Evolutionary conservation across 2,329 filamentous ascomycete genomes (phyloP).

Genomic region (Myriosclerotinia curreyana): DNA sequence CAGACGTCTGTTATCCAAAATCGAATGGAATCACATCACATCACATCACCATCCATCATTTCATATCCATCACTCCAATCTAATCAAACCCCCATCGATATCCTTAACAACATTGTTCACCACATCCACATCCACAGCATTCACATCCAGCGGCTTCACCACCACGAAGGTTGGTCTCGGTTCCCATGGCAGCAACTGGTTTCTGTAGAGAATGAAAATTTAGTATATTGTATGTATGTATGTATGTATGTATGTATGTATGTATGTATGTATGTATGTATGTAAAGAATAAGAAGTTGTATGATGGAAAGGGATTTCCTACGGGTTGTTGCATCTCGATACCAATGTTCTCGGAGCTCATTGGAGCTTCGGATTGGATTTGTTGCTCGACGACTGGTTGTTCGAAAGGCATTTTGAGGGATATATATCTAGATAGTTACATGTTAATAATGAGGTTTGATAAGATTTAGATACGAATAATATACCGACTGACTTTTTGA

Average conservation of each 20-base stretch:
- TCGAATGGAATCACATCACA: too few species aligned
- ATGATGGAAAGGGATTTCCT: constrained; percentile 17
- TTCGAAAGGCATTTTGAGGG: constrained; percentile 34
- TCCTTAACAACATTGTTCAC: constrained; percentile 25
- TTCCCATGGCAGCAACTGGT: constrained; percentile 23
- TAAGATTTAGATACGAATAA: not conserved
- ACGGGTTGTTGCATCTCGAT: constrained; percentile 35
- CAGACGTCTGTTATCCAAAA: constrained; percentile 9
- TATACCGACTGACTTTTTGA: constrained; percentile 5
- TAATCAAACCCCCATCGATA: too few species aligned
- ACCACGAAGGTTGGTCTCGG: constrained; percentile 25
- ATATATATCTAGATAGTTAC: not conserved
- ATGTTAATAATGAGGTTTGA: not conserved
- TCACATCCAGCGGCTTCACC: constrained; percentile 25
- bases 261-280: too few species aligned
- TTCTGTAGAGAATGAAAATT: constrained; percentile 24
- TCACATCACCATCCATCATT: not conserved
- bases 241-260: too few species aligned
- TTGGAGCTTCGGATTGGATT: constrained; percentile 34
- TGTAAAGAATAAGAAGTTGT: too few species aligned
- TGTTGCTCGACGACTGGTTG: constrained; percentile 34
- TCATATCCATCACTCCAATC: not conserved
- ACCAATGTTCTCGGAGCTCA: constrained; percentile 29
- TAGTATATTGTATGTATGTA: constrained; percentile 12
- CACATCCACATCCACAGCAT: constrained; percentile 25